Conservation (phyloP, 805 yeast genomes). For the Candida sanyiensis region DNA sequence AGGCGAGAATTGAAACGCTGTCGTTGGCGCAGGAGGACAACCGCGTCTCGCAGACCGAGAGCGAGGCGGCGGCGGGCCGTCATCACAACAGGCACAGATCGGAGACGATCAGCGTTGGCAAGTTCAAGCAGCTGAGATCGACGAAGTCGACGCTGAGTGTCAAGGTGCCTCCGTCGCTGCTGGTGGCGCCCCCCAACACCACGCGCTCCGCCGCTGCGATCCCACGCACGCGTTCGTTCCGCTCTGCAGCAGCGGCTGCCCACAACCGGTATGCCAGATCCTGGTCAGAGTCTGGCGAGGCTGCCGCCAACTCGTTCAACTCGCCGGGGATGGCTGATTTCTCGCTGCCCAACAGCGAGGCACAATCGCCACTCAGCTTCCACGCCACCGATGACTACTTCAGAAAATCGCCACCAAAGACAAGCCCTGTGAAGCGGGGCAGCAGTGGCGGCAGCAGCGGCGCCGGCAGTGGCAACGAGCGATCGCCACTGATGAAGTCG, state of each 20-base stretch:
- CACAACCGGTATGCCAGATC: constrained; percentile 18
- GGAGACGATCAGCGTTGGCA: constrained; percentile 19
- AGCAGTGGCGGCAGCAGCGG: neutral
- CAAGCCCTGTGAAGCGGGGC: constrained; percentile 9
- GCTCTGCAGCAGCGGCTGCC: too few species aligned
- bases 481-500: neutral
- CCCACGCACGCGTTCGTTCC: too few species aligned
- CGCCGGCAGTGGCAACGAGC: neutral
- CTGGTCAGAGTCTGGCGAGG: constrained; percentile 19
- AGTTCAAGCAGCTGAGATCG: constrained; percentile 15
- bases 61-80: neutral
- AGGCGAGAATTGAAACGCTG: neutral
- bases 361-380: constrained; percentile 15
- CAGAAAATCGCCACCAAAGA: constrained; percentile 6
- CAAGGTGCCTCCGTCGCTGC: too few species aligned
- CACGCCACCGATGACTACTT: constrained; percentile 12
- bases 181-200: too few species aligned
- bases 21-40: constrained; percentile 7
- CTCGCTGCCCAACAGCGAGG: constrained; percentile 18
- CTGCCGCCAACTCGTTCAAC: neutral
- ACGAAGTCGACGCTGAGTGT: constrained; percentile 18
- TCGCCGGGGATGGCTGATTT: constrained; percentile 4
- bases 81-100: constrained; percentile 24
- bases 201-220: too few species aligned
- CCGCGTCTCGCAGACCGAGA: neutral